Conservation (phyloP, 257 asterid genomes). For the Forsythia suspensa region DNA sequence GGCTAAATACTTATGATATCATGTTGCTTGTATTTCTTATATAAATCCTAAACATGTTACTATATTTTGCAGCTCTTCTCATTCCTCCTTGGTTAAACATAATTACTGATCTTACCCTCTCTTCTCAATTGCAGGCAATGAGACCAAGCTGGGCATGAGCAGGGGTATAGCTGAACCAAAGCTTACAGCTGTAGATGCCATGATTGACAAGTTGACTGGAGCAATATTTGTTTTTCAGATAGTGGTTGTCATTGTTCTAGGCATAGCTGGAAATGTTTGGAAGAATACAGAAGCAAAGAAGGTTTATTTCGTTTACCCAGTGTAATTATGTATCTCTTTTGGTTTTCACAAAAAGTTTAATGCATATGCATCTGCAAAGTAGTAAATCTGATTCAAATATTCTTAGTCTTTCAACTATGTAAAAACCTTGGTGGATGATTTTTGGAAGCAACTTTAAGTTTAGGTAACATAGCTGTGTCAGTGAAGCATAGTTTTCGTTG, state of each 20-base stretch:
- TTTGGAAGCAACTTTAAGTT: constrained; percentile 3
- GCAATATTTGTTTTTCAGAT: constrained; percentile 95
- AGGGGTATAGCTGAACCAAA: constrained; percentile 98
- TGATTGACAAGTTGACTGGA: constrained; percentile 99
- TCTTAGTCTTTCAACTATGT: neutral
- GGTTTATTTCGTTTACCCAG: constrained; percentile 42
- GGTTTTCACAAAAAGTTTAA: constrained; percentile 12
- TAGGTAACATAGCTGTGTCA: neutral
- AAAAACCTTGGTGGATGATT: neutral
- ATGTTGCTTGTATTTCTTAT: neutral
- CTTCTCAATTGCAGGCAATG: constrained; percentile 61
- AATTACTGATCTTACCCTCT: neutral
- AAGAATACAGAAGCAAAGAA: constrained; percentile 96
- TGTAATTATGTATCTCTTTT: constrained; percentile 1
- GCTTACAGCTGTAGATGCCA: constrained; percentile 99
- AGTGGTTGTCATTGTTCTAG: constrained; percentile 94
- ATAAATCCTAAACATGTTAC: constrained; percentile 10
- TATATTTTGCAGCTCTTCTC: constrained; percentile 12
- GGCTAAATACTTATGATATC: constrained; percentile 5
- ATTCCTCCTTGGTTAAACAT: neutral
- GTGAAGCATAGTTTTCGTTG: neutral
- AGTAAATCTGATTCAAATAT: constrained; percentile 4
- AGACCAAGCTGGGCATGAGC: constrained; percentile 98
- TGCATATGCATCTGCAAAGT: constrained; percentile 4
- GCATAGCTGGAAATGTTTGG: constrained; percentile 97